Evolutionary conservation across 805 yeast genomes (phyloP).

Genomic region (Cyberlindnera euphorbiiphila): DNA sequence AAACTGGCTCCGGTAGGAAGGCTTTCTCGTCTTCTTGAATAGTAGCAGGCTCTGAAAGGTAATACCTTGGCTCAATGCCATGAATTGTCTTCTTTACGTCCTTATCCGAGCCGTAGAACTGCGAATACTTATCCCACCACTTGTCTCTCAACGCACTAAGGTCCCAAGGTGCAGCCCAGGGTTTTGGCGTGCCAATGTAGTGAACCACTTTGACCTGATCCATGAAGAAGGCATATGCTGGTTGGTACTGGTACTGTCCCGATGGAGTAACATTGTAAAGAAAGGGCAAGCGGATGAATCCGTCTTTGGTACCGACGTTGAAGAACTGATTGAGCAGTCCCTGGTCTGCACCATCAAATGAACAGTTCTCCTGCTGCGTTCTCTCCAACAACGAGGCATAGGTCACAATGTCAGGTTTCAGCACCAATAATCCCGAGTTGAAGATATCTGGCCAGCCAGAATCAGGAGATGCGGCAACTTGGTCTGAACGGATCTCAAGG

Average conservation of each 20-base stretch:
- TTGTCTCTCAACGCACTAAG: slow-evolving; percentile 16
- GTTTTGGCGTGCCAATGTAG: slow-evolving; percentile 62
- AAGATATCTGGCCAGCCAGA: slow-evolving; percentile 87
- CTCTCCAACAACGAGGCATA: slow-evolving; percentile 37
- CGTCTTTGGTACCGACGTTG: slow-evolving; percentile 18
- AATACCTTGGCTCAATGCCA: slow-evolving; percentile 26
- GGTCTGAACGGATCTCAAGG: slow-evolving; percentile 19
- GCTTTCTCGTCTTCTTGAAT: slow-evolving; percentile 2
- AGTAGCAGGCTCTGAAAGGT: slow-evolving; percentile 6
- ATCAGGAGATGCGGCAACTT: slow-evolving; percentile 56
- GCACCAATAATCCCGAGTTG: slow-evolving; percentile 69
- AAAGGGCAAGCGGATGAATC: slow-evolving; percentile 77
- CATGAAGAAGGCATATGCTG: slow-evolving; percentile 58
- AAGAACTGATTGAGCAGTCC: slow-evolving; percentile 76
- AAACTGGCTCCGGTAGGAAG: slow-evolving; percentile 1
- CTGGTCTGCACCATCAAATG: slow-evolving; percentile 89
- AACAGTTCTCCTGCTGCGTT: slow-evolving; percentile 26
- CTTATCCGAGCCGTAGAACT: slow-evolving; percentile 20
- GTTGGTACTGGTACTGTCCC: slow-evolving; percentile 65
- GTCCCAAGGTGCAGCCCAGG: slow-evolving; percentile 38
- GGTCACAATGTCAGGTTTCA: slow-evolving; percentile 45
- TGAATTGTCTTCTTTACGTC: slow-evolving; percentile 19
- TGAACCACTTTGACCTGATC: slow-evolving; percentile 48
- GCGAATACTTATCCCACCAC: slow-evolving; percentile 26
- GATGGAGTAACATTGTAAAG: slow-evolving; percentile 77